phyloP scores from a whole-genome alignment of 192 early-diverging fungal genomes.

The Umbelopsis sp. region DNA sequence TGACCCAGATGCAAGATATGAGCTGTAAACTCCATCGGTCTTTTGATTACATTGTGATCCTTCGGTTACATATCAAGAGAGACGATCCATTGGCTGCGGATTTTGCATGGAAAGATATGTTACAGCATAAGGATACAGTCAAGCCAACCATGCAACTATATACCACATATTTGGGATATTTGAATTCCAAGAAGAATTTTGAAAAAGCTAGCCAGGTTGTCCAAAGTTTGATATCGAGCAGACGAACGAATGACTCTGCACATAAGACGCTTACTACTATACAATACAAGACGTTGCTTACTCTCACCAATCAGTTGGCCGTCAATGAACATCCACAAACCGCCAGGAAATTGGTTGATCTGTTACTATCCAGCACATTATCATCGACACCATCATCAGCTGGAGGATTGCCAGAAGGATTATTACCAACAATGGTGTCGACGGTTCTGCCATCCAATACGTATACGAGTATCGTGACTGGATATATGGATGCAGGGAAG shows the following conservation, averaged over 20 bases:
- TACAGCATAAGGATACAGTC: conserved; percentile 24
- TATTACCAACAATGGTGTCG: background rate
- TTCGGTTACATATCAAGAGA: conserved; percentile 21
- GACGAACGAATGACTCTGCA: background rate
- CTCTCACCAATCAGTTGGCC: conserved; percentile 1
- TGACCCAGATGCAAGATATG: conserved; percentile 30
- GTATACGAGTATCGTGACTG: background rate
- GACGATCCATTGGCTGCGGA: conserved; percentile 37
- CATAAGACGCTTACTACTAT: background rate
- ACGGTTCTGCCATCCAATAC: background rate
- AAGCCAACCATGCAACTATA: conserved; percentile 28
- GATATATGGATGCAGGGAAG: background rate
- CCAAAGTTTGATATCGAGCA: background rate
- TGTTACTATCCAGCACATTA: background rate
- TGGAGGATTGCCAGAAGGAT: background rate
- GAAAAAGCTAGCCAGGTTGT: conserved; percentile 2
- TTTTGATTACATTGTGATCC: conserved; percentile 35
- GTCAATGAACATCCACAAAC: background rate
- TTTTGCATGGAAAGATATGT: conserved; percentile 38
- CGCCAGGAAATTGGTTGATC: background rate
- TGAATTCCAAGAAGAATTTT: background rate
- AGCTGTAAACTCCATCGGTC: conserved; percentile 19
- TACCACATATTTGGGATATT: conserved; percentile 19
- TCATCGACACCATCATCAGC: background rate
- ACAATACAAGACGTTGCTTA: background rate